phyloP scores from a whole-genome alignment of 768 basidiomycete genomes.

The Rhodosporidiobolus odoratus region DNA sequence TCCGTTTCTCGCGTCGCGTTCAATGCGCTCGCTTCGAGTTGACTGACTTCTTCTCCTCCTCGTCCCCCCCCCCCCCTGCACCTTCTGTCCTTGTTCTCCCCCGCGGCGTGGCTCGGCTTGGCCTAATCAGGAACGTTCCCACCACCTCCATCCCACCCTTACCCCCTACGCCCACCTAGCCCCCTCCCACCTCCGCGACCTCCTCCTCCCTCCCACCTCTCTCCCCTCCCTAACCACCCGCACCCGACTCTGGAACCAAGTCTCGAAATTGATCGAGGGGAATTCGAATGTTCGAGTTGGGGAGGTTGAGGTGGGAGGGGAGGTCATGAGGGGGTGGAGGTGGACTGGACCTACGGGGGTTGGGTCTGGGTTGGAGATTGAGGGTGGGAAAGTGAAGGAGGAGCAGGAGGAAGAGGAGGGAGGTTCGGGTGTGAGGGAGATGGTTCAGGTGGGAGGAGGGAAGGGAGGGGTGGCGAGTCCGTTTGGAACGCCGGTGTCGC shows the following conservation, averaged over 20 bases:
- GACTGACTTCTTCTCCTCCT: neutral
- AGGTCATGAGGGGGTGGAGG: conserved; percentile 83
- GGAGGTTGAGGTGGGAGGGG: conserved; percentile 76
- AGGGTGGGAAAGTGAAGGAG: neutral
- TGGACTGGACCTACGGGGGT: conserved; percentile 61
- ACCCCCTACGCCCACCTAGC: conserved; percentile 71
- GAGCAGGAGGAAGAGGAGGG: neutral
- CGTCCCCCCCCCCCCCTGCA: neutral
- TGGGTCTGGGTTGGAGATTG: neutral
- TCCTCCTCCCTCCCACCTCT: conserved; percentile 71
- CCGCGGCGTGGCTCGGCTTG: too few species aligned
- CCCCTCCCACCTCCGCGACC: conserved; percentile 79
- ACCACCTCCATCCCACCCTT: conserved; percentile 74
- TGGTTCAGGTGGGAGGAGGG: neutral
- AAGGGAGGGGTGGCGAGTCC: neutral
- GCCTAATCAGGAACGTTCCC: conserved; percentile 75
- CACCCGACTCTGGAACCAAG: conserved; percentile 71
- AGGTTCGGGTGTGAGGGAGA: neutral
- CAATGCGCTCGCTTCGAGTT: too few species aligned
- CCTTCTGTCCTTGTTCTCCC: too few species aligned
- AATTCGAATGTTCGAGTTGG: conserved; percentile 85
- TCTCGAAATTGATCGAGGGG: conserved; percentile 77
- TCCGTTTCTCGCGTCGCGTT: too few species aligned
- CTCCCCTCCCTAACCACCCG: conserved; percentile 63
- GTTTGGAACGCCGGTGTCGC: neutral